Base-by-base conservation (phyloP, 129 eudicot species). In the Heracleum sosnowskyi region DNA sequence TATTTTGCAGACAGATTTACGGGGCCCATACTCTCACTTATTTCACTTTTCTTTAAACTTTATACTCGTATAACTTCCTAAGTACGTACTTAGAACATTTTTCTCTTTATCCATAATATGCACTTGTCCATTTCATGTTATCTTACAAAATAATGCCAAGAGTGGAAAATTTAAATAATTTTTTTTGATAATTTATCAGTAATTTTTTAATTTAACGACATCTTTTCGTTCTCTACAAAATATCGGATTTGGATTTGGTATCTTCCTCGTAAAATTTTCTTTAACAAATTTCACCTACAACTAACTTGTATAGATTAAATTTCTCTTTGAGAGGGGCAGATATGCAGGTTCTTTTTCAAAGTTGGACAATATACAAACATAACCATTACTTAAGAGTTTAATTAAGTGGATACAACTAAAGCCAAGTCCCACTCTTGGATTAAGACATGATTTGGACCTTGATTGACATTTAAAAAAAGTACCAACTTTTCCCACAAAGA, bases 21-120 rank as follows among this genome's bases (percentile, higher is more conserved):
- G 42, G 74, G 37, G 42, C 69, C 66, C 75, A 71, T 71, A 18
- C 16, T n/a, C 47, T 70, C 75, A 69, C 12, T 69, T 69, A 69
- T 34, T 28, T 53, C 36, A 18, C n/a, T 26, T 18, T 45, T 45
- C 66, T 51, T 22, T 0, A 1, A 22, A 5, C 26, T 51, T 51
- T 51, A 20, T 22, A n/a, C n/a, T n/a, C n/a, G n/a, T n/a, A n/a
- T n/a, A n/a, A n/a, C n/a, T n/a, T n/a, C n/a, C n/a, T n/a, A n/a
- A n/a, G n/a, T n/a, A n/a, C n/a, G n/a, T n/a, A n/a, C n/a, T n/a
- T n/a, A n/a, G n/a, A n/a, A n/a, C n/a, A n/a, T n/a, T n/a, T n/a
- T n/a, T n/a, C n/a, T n/a, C n/a, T n/a, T n/a, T n/a, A n/a, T n/a
- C n/a, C n/a, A n/a, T n/a, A n/a, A n/a, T n/a, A n/a, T n/a, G n/a